These are phyloP conservation scores for Phytopythium delawarense DNA, from an alignment of 352 stramenopile species.

Conservation along the genomic window DNA sequence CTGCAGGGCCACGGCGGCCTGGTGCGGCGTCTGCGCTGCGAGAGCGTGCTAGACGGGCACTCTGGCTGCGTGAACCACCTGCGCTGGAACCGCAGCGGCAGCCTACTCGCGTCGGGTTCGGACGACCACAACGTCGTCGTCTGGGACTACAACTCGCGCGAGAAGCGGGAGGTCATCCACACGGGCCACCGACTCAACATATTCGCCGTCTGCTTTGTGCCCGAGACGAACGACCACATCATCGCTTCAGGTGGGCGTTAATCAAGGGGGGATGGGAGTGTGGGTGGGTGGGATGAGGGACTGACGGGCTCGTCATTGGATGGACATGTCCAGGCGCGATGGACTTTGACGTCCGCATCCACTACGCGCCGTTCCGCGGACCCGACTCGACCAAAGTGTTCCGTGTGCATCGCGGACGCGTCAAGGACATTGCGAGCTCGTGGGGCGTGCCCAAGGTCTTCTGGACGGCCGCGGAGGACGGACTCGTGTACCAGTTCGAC, in stretches of 20 bases:
- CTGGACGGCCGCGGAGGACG: constrained; percentile 86
- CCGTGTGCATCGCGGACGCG: constrained; percentile 61
- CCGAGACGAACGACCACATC: constrained; percentile 74
- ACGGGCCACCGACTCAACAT: constrained; percentile 84
- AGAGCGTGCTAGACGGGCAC: constrained; percentile 53
- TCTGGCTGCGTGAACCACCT: constrained; percentile 84
- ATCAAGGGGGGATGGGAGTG: not conserved
- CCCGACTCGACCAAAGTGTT: constrained; percentile 59
- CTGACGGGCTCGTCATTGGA: not conserved
- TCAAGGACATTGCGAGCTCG: constrained; percentile 79
- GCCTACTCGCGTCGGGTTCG: constrained; percentile 70
- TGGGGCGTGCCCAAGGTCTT: constrained; percentile 70
- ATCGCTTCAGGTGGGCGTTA: constrained; percentile 33
- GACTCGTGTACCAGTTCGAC: constrained; percentile 82
- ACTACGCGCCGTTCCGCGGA: constrained; percentile 73
- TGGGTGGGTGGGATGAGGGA: constrained; percentile 7
- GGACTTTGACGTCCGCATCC: constrained; percentile 83
- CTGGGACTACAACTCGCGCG: constrained; percentile 70
- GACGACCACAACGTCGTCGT: constrained; percentile 79
- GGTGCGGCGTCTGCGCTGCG: constrained; percentile 51
- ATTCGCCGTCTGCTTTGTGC: constrained; percentile 86
- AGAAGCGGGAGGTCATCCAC: constrained; percentile 49
- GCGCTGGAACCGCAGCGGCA: constrained; percentile 70
- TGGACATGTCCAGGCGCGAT: constrained; percentile 33
- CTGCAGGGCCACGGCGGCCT: constrained; percentile 56